Evolutionary conservation across 2,329 filamentous ascomycete species (phyloP).

Genomic region (Talaromyces verruculosus): DNA sequence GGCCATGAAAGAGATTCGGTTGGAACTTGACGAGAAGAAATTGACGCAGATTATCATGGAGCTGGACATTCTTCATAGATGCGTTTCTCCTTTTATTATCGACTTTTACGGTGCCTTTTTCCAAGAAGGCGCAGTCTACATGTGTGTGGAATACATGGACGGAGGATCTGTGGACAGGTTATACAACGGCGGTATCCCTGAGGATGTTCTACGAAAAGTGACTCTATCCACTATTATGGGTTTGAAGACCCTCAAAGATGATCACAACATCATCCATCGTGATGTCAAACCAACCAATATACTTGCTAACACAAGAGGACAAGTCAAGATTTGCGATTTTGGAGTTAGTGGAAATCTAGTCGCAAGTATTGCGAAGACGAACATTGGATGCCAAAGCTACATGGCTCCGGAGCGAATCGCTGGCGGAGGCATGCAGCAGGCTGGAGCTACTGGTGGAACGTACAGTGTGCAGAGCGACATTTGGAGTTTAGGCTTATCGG

Average conservation of each 20-base stretch:
- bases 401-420: constrained; percentile 98
- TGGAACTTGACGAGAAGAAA: constrained; percentile 95
- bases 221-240: constrained; percentile 87
- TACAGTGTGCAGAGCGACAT: constrained; percentile 98
- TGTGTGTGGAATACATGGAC: constrained; percentile 99
- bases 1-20: constrained; percentile 98
- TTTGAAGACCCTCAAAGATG: constrained; percentile 89
- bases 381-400: constrained; percentile 98
- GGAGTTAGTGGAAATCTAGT: constrained; percentile 95
- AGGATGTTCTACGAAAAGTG: constrained; percentile 84
- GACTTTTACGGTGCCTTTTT: constrained; percentile 99
- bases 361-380: constrained; percentile 95
- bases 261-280: constrained; percentile 98
- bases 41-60: constrained; percentile 98
- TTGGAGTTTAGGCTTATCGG: constrained; percentile 90
- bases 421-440: constrained; percentile 73
- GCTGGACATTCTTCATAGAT: constrained; percentile 91
- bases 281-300: constrained; percentile 99
- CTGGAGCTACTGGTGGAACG: constrained; percentile 70
- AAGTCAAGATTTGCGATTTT: constrained; percentile 98
- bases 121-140: constrained; percentile 97
- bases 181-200: constrained; percentile 85
- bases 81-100: constrained; percentile 92
- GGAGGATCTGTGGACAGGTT: constrained; percentile 96
- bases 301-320: constrained; percentile 80